Conservation (phyloP, 169 alveolate species). For the Plasmodium adleri region DNA sequence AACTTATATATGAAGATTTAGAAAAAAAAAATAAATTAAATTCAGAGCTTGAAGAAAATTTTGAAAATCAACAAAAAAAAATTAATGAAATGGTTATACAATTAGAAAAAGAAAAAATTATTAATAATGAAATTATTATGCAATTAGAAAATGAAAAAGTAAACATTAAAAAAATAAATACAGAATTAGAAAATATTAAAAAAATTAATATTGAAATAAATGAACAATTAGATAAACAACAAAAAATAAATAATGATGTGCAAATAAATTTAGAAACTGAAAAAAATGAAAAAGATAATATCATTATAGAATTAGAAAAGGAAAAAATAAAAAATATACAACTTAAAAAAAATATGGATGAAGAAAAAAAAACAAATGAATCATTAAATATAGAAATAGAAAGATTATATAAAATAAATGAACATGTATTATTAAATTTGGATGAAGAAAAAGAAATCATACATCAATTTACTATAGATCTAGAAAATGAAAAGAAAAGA, state of each 20-base stretch:
- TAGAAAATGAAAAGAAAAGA: constrained; percentile 41
- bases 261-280: background rate
- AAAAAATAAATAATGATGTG: background rate
- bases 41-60: background rate
- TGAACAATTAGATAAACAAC: constrained; percentile 15
- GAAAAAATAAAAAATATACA: constrained; percentile 1
- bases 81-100: background rate
- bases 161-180: background rate
- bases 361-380: background rate
- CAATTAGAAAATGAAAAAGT: constrained; percentile 27
- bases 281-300: background rate
- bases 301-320: background rate
- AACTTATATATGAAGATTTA: background rate
- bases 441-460: constrained; percentile 15
- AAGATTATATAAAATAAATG: constrained; percentile 7
- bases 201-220: background rate
- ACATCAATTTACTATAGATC: constrained; percentile 11
- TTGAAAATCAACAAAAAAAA: constrained; percentile 52
- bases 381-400: constrained; percentile 12
- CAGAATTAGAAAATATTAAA: constrained; percentile 14
- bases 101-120: constrained; percentile 42
- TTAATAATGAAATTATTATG: constrained; percentile 4
- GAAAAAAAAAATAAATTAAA: constrained; percentile 16
- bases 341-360: constrained; percentile 16
- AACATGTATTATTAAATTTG: constrained; percentile 13